Evolutionary conservation across 495 filamentous ascomycete genomes (phyloP), one percentile per base, ranked within the genome.

Genomic region (Parachaetomium inaequale): DNA sequence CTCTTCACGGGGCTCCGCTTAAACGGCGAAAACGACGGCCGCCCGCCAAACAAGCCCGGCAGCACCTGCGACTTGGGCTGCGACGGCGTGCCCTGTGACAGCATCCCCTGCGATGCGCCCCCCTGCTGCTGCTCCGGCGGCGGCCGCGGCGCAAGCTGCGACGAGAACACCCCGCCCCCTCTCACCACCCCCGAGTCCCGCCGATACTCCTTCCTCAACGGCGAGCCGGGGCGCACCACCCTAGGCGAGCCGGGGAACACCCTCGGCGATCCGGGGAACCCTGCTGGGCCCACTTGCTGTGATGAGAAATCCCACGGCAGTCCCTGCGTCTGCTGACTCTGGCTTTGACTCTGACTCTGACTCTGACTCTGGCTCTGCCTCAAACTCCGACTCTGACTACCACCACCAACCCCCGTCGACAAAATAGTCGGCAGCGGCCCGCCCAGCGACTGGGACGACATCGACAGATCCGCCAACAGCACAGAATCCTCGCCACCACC

Each of bases 1-100:
- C 58, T 63, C 62, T 65, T 65, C 52, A 56, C 1, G 19, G 60
- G 60, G 6, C 32, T 43, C 31, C 55, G 60, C 56, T 59, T 62
- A 29, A 62, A 59, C 40, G 55, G 54, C 55, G 58, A 58, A 36
- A 61, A 60, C 42, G 50, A 57, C 34, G 43, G 34, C 36, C 63
- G 32, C n/a, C 51, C 63, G 2, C 60, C 66, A 55, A 59, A 53
- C 32, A 59, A 31, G 14, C 66, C 63, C 25, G 56, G 50, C n/a
- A 68, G n/a, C 36, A 59, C 63, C 57, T 68, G 65, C 25, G 54
- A 58, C 46, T 25, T 55, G 7, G 55, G 21, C 40, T 62, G 55
- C 23, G 62, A 67, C 28, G 62, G 66, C 42, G 59, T 55, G 21
- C 43, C 58, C 54, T 61, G 57, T 17, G 45, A 57, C 47, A 32